Evolutionary conservation across 495 filamentous ascomycete genomes (phyloP).

Genomic region (Podospora conica): DNA sequence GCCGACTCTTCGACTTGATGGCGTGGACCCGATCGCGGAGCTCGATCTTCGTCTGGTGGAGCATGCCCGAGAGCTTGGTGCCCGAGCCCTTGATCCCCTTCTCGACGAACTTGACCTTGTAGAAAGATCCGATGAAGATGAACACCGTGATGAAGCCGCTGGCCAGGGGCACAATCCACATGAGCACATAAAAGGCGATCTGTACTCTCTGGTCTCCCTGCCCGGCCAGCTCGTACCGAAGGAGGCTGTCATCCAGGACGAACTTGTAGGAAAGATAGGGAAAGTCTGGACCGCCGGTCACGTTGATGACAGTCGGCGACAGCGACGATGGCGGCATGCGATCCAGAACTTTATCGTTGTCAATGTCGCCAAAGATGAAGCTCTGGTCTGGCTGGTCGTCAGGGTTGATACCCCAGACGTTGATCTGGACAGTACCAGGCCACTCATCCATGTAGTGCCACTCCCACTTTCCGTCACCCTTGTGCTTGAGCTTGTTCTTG

Average conservation of each 20-base stretch:
- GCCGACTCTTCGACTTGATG: slow-evolving; percentile 13
- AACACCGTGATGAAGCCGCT: slow-evolving; percentile 49
- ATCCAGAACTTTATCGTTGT: slow-evolving; percentile 52
- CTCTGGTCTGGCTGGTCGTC: slow-evolving; percentile 55
- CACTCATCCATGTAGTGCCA: slow-evolving; percentile 54
- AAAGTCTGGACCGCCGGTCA: slow-evolving; percentile 48
- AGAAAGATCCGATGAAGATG: slow-evolving; percentile 57
- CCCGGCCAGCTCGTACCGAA: slow-evolving; percentile 42
- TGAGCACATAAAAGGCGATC: slow-evolving; percentile 49
- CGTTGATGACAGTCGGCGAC: slow-evolving; percentile 46
- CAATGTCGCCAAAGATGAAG: slow-evolving; percentile 53
- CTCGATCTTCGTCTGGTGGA: slow-evolving; percentile 46
- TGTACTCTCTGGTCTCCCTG: slow-evolving; percentile 48
- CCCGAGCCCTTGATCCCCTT: slow-evolving; percentile 7
- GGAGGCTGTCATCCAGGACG: slow-evolving; percentile 44
- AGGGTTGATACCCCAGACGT: slow-evolving; percentile 60
- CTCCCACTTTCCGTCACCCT: slow-evolving; percentile 27
- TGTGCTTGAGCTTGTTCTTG: slow-evolving; percentile 45
- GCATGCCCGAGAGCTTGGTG: slow-evolving; percentile 17
- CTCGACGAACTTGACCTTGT: slow-evolving; percentile 53
- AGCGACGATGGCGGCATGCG: slow-evolving; percentile 53
- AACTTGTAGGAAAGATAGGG: slow-evolving; percentile 53
- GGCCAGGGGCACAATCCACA: slow-evolving; percentile 39
- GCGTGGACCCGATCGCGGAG: slow-evolving; percentile 8
- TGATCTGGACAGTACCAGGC: slow-evolving; percentile 55